A percentile compares a stretch with the other conserved stretches of the same genome.
These are phyloP conservation scores for Silene conica DNA, from an alignment of 148 eudicot species.

Conservation along the genomic window DNA sequence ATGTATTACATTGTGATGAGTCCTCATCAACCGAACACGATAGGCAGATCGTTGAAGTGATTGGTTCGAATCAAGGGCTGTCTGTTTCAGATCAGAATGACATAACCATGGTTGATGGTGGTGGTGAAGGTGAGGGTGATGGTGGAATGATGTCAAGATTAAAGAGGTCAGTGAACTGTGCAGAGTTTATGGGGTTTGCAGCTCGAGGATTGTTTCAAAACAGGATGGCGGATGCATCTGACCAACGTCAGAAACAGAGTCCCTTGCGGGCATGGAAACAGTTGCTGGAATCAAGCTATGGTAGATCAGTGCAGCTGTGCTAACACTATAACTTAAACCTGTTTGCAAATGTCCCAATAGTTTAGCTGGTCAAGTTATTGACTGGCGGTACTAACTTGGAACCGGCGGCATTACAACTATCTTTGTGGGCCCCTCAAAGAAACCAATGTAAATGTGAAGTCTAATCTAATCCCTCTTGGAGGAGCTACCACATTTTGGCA, in stretches of 20 bases:
- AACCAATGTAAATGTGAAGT: background rate
- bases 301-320: constrained; percentile 27
- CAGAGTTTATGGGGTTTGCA: constrained; percentile 61
- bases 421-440: background rate
- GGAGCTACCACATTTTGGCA: background rate
- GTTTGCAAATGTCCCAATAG: background rate
- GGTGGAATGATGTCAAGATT: constrained; percentile 53
- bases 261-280: constrained; percentile 56
- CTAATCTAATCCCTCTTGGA: background rate
- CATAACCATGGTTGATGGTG: constrained; percentile 24
- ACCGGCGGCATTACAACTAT: background rate
- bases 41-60: constrained; percentile 8
- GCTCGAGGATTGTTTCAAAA: constrained; percentile 52
- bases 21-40: constrained; percentile 14
- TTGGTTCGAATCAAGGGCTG: constrained; percentile 21
- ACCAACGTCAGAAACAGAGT: constrained; percentile 22
- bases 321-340: background rate
- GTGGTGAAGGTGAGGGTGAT: constrained; percentile 32
- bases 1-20: constrained; percentile 29
- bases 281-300: constrained; percentile 39
- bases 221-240: constrained; percentile 21
- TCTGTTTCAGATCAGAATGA: constrained; percentile 21
- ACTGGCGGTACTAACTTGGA: too few relatives aligned
- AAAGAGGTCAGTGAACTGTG: constrained; percentile 41
- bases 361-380: background rate